Conservation (phyloP, 1,139 yeast genomes). For the Blastobotrys elegans region DNA sequence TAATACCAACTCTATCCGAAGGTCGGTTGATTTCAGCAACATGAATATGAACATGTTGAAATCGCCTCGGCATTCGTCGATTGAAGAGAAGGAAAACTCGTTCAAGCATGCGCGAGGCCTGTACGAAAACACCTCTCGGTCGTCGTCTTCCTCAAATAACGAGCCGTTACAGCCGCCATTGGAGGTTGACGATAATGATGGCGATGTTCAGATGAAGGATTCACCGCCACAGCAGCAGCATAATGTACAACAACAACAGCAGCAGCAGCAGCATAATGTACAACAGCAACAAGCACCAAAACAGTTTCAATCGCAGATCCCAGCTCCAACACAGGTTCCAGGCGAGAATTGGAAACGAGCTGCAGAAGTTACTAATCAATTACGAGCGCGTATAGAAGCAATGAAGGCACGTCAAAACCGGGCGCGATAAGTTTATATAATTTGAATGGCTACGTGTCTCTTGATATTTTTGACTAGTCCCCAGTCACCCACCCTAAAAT, state of each 20-base stretch:
- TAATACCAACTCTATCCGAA: constrained; percentile 13
- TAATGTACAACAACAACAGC: not conserved
- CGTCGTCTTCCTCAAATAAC: constrained; percentile 3
- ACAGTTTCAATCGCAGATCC: constrained; percentile 7
- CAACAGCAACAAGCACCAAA: not conserved
- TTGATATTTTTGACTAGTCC: too few relatives aligned
- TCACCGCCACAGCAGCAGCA: constrained; percentile 7
- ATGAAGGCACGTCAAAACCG: constrained; percentile 56
- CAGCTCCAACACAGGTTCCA: constrained; percentile 8
- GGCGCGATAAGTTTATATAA: not conserved
- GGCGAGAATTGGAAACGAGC: constrained; percentile 81
- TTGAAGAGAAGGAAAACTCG: constrained; percentile 16
- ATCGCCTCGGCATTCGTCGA: constrained; percentile 7
- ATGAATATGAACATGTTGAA: not conserved
- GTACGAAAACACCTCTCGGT: constrained; percentile 7
- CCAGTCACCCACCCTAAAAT: too few relatives aligned
- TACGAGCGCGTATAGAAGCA: constrained; percentile 81
- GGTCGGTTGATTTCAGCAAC: constrained; percentile 20
- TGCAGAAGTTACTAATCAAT: constrained; percentile 80
- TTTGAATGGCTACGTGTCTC: too few relatives aligned
- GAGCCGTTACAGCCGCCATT: not conserved
- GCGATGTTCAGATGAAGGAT: constrained; percentile 14
- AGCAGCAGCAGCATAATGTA: constrained; percentile 1
- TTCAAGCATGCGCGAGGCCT: constrained; percentile 4
- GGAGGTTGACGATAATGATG: constrained; percentile 11